Conservation (phyloP, 371 early-diverging fungal species). For the Mucor mucedo region DNA sequence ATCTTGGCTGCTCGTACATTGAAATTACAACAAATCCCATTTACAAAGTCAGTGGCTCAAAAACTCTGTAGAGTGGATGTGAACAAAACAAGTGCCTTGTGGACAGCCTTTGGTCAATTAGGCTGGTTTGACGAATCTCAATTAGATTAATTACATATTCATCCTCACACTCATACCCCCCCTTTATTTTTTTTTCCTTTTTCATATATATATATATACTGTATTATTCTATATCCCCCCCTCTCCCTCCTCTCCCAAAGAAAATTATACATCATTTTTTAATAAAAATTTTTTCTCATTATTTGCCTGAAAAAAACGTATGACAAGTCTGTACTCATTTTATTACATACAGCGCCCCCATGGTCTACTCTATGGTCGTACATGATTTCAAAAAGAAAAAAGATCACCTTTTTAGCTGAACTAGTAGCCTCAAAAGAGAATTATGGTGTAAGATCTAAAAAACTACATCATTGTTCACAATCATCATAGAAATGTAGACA, state of each 20-base stretch:
- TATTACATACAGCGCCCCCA: not conserved
- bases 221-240: slow-evolving; percentile 3
- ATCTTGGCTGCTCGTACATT: slow-evolving; percentile 37
- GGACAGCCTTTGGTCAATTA: slow-evolving; percentile 41
- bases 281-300: not conserved
- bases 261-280: not conserved
- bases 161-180: not conserved
- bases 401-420: not conserved
- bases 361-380: slow-evolving; percentile 2
- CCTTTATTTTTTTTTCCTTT: not conserved
- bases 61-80: slow-evolving; percentile 44
- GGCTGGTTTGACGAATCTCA: slow-evolving; percentile 33
- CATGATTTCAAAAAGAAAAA: not conserved
- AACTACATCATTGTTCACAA: too few species aligned
- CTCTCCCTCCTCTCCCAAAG: slow-evolving; percentile 1
- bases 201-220: not conserved
- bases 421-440: too few species aligned
- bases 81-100: slow-evolving; percentile 45
- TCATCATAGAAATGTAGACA: too few species aligned
- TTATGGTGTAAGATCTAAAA: too few species aligned
- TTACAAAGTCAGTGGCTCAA: slow-evolving; percentile 46
- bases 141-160: slow-evolving; percentile 6
- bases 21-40: slow-evolving; percentile 33
- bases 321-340: not conserved
- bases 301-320: not conserved